A percentile compares a stretch with the other conserved stretches of the same genome.
Conservation (phyloP, 2,329 filamentous ascomycete genomes). For the Aschersonia sp. region DNA sequence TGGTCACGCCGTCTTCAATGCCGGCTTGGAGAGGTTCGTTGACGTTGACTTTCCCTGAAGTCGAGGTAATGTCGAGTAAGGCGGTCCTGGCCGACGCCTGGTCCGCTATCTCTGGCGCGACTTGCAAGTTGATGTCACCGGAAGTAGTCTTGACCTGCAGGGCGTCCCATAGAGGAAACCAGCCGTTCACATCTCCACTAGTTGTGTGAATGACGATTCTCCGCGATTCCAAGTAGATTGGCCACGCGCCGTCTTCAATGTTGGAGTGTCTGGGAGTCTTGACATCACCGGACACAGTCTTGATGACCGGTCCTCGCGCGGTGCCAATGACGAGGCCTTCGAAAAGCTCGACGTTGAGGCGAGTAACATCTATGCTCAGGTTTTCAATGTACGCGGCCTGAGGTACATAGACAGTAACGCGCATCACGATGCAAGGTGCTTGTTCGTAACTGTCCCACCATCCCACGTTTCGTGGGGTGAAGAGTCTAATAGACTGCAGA, state of each 20-base stretch:
- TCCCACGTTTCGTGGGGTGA: constrained; percentile 20
- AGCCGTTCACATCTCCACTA: constrained; percentile 28
- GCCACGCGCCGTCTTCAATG: constrained; percentile 11
- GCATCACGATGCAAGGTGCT: constrained; percentile 32
- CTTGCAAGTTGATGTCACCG: constrained; percentile 24
- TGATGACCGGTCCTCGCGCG: constrained; percentile 14
- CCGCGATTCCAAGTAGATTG: constrained; percentile 28
- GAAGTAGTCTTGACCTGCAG: constrained; percentile 29
- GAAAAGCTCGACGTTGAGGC: constrained; percentile 25
- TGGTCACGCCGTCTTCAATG: not conserved
- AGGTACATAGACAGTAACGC: constrained; percentile 32
- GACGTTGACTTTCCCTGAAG: constrained; percentile 28
- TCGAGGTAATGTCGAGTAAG: constrained; percentile 22
- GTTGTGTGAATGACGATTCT: constrained; percentile 26
- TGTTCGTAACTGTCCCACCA: constrained; percentile 13
- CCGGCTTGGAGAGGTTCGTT: constrained; percentile 22
- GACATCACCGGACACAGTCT: constrained; percentile 21
- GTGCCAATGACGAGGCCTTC: constrained; percentile 24
- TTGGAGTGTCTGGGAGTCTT: constrained; percentile 15
- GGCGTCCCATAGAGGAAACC: constrained; percentile 35
- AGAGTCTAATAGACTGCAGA: constrained; percentile 23
- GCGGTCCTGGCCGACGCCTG: constrained; percentile 21
- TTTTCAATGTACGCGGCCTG: constrained; percentile 19
- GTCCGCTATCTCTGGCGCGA: constrained; percentile 25
- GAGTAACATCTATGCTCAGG: constrained; percentile 20